These are phyloP conservation scores for Mortierella sp. DNA, from an alignment of 371 early-diverging fungal genomes.

Conservation along the genomic window DNA sequence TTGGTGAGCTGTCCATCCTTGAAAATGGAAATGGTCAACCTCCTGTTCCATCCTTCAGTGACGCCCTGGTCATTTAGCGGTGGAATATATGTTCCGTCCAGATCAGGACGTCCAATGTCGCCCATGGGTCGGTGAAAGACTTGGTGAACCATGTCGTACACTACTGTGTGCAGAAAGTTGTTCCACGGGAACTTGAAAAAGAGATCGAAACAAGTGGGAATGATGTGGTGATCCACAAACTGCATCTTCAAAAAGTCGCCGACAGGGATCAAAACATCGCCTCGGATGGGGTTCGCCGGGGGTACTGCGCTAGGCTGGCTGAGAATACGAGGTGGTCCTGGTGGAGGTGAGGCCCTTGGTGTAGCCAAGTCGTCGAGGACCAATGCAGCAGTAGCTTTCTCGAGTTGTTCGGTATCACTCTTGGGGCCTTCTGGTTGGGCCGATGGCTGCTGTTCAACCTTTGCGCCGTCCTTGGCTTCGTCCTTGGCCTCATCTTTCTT, in stretches of 20 bases:
- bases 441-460: neutral
- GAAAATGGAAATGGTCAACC: slow-evolving; percentile 62
- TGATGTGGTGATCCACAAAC: slow-evolving; percentile 67
- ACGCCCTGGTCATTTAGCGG: slow-evolving; percentile 22
- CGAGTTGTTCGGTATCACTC: slow-evolving; percentile 1
- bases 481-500: neutral
- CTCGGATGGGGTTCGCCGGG: neutral
- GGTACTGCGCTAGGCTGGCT: slow-evolving; percentile 11
- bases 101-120: slow-evolving; percentile 54
- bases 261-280: slow-evolving; percentile 54
- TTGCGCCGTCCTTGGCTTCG: neutral
- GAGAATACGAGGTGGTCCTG: slow-evolving; percentile 5
- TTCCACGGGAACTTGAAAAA: slow-evolving; percentile 92
- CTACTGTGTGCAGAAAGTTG: slow-evolving; percentile 93
- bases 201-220: slow-evolving; percentile 71
- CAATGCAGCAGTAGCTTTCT: slow-evolving; percentile 5
- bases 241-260: slow-evolving; percentile 75
- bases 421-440: neutral
- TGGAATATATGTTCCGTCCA: slow-evolving; percentile 27
- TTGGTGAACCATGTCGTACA: slow-evolving; percentile 94
- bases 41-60: slow-evolving; percentile 28
- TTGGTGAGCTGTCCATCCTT: slow-evolving; percentile 81
- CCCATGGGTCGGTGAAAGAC: slow-evolving; percentile 85
- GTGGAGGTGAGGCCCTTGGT: slow-evolving; percentile 35
- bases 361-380: slow-evolving; percentile 24